Evolutionary conservation across 2,329 filamentous ascomycete genomes (phyloP).

Genomic region (Lecanoromycetidae sp.): DNA sequence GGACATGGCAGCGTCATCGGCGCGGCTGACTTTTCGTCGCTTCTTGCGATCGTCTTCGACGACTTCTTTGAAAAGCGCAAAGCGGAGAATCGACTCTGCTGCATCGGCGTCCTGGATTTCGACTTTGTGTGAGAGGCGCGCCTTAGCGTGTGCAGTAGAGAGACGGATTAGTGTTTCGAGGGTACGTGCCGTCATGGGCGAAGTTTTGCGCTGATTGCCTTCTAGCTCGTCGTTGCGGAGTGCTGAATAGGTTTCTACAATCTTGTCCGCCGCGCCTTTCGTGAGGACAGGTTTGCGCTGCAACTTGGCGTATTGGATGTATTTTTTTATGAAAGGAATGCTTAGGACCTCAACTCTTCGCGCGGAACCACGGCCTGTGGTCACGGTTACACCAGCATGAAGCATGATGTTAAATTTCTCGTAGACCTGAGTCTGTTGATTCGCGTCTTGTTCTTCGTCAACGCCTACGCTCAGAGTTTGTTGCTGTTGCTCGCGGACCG

Average conservation of each 20-base stretch:
- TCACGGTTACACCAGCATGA: constrained; percentile 75
- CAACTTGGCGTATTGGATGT: constrained; percentile 94
- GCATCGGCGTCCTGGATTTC: constrained; percentile 80
- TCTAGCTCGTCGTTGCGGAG: constrained; percentile 93
- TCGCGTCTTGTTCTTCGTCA: constrained; percentile 60
- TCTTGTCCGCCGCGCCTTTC: constrained; percentile 81
- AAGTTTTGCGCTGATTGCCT: constrained; percentile 84
- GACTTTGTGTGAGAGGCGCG: constrained; percentile 73
- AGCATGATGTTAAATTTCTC: constrained; percentile 96
- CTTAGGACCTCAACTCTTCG: constrained; percentile 79
- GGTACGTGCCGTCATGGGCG: constrained; percentile 91
- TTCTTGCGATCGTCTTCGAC: constrained; percentile 66
- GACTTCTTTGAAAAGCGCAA: constrained; percentile 95
- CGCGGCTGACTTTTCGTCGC: constrained; percentile 61
- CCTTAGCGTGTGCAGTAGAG: constrained; percentile 89
- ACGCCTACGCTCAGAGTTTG: constrained; percentile 82
- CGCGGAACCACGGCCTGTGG: constrained; percentile 58
- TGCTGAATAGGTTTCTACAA: constrained; percentile 80
- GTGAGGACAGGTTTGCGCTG: constrained; percentile 82
- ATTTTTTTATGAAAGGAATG: constrained; percentile 98
- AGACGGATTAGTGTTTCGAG: constrained; percentile 97
- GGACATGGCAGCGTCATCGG: constrained; percentile 43
- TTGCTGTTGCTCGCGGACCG: constrained; percentile 73
- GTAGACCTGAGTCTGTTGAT: constrained; percentile 72
- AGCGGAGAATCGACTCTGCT: constrained; percentile 80